These are phyloP conservation scores for Diophrys sp. DNA, from an alignment of 73 alveolate species.

Conservation along the genomic window DNA sequence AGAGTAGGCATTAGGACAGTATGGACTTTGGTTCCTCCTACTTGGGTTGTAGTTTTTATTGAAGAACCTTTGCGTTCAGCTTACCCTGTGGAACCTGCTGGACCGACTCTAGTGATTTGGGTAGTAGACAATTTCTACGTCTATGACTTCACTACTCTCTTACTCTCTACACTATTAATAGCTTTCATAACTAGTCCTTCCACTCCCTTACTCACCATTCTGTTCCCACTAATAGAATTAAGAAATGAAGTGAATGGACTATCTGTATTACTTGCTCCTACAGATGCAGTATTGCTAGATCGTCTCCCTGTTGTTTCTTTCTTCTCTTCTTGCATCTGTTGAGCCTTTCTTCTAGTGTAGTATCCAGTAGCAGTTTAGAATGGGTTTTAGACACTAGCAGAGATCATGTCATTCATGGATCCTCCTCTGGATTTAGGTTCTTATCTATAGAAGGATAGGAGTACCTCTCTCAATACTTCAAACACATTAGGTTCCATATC, in stretches of 20 bases:
- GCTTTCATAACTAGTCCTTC: not conserved
- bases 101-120: not conserved
- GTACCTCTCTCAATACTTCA: no score
- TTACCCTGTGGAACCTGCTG: no score
- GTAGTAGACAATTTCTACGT: not conserved
- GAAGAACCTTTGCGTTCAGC: not conserved
- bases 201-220: not conserved
- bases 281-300: not conserved
- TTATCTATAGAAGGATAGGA: no score
- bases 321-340: no score
- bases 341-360: no score
- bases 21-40: not conserved
- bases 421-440: no score
- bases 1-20: not conserved
- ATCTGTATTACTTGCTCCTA: constrained; percentile 17
- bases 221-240: not conserved
- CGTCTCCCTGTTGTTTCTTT: constrained; percentile 3
- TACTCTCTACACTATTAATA: not conserved
- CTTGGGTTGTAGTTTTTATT: not conserved
- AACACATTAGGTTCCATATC: no score
- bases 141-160: not conserved
- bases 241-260: not conserved
- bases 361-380: no score
- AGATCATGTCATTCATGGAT: no score
- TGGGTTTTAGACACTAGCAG: no score